Conservation (phyloP, 371 early-diverging fungal genomes). For the Circinella umbellata region DNA sequence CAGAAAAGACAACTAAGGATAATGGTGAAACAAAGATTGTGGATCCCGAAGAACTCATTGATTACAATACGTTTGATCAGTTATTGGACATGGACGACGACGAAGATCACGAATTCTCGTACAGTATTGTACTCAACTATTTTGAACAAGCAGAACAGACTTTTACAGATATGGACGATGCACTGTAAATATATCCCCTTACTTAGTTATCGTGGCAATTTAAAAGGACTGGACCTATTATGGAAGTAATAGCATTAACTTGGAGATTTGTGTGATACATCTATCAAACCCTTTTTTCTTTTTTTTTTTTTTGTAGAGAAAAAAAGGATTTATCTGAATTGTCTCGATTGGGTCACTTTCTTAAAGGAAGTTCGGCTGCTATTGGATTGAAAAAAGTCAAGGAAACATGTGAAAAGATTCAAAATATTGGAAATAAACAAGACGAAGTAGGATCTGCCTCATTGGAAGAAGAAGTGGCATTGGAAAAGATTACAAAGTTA, state of each 20-base stretch:
- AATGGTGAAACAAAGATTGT: slow-evolving; percentile 7
- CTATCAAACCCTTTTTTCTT: too few relatives aligned
- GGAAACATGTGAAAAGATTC: slow-evolving; percentile 85
- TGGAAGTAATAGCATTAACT: too few relatives aligned
- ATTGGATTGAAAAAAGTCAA: slow-evolving; percentile 86
- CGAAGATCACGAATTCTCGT: slow-evolving; percentile 77
- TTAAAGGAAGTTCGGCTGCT: slow-evolving; percentile 95
- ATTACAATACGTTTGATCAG: slow-evolving; percentile 77
- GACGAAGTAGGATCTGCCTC: slow-evolving; percentile 63
- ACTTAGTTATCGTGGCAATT: slow-evolving; percentile 34
- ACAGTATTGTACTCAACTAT: slow-evolving; percentile 72
- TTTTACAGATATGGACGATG: slow-evolving; percentile 66
- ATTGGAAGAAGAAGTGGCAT: slow-evolving; percentile 66
- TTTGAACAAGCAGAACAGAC: slow-evolving; percentile 79
- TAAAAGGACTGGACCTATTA: neutral
- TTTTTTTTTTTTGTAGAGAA: slow-evolving; percentile 4
- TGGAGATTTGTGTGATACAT: too few relatives aligned
- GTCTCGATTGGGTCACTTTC: slow-evolving; percentile 86
- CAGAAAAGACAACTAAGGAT: neutral
- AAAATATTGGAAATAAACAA: slow-evolving; percentile 80
- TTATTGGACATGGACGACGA: slow-evolving; percentile 85
- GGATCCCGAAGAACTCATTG: slow-evolving; percentile 66
- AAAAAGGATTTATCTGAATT: slow-evolving; percentile 72
- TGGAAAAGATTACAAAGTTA: slow-evolving; percentile 60
- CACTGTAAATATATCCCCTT: slow-evolving; percentile 58